Conservation (phyloP, 352 stramenopile species). For the Plasmopara viticola region DNA sequence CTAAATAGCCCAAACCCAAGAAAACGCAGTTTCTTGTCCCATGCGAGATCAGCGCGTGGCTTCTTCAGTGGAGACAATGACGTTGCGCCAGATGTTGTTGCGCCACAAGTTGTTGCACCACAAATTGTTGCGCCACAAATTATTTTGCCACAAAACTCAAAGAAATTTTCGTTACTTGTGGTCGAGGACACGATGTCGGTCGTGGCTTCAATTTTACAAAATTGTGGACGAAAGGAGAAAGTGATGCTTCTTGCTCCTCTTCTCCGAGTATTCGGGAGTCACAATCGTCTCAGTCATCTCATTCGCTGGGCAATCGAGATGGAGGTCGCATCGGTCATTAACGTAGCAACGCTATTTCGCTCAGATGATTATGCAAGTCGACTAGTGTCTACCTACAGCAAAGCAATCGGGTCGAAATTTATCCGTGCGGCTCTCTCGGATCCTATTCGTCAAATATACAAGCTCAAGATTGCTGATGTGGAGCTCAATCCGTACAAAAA, state of each 20-base stretch:
- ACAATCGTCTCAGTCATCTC: conserved; percentile 47
- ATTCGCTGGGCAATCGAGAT: conserved; percentile 76
- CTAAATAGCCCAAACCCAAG: conserved; percentile 18
- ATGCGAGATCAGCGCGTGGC: conserved; percentile 38
- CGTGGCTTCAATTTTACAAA: conserved; percentile 72
- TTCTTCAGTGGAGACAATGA: conserved; percentile 38
- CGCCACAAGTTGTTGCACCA: conserved; percentile 6
- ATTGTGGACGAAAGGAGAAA: conserved; percentile 69
- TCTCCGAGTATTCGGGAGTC: conserved; percentile 57
- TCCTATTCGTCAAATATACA: conserved; percentile 55
- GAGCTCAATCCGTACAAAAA: conserved; percentile 64
- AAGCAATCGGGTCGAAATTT: conserved; percentile 62
- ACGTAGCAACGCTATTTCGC: conserved; percentile 72
- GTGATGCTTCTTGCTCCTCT: conserved; percentile 57
- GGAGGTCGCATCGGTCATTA: conserved; percentile 64
- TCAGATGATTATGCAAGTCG: conserved; percentile 70
- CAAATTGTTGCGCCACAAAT: conserved; percentile 4
- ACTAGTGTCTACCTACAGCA: conserved; percentile 72
- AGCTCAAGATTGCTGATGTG: conserved; percentile 62
- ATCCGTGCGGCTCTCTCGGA: conserved; percentile 55
- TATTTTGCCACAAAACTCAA: conserved; percentile 20
- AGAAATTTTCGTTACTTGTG: conserved; percentile 44
- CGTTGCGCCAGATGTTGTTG: conserved; percentile 5
- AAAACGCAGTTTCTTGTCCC: conserved; percentile 32
- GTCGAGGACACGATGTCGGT: conserved; percentile 70